Conservation (phyloP, 2,329 filamentous ascomycete species). For the Immersiporthe knoxdaviesiana region DNA sequence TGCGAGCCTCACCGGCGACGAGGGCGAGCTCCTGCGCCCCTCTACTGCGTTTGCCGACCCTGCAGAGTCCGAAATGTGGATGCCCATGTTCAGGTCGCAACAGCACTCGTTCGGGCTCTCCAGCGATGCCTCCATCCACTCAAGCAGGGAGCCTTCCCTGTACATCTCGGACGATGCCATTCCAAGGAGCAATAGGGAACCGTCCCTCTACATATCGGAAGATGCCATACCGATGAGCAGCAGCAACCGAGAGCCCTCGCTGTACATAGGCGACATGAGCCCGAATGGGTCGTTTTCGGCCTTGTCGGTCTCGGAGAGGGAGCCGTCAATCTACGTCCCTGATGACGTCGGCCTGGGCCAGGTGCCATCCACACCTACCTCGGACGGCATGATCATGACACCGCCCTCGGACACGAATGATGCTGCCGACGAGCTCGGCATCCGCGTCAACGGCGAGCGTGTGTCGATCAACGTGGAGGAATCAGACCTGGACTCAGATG, state of each 20-base stretch:
- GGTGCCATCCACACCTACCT: constrained; percentile 32
- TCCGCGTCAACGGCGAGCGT: constrained; percentile 17
- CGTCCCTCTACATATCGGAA: constrained; percentile 15
- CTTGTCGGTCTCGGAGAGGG: constrained; percentile 45
- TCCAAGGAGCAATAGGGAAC: constrained; percentile 23
- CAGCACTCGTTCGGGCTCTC: constrained; percentile 61
- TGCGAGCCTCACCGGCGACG: constrained; percentile 42
- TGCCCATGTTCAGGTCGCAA: constrained; percentile 48
- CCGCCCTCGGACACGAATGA: constrained; percentile 33
- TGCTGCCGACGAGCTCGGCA: constrained; percentile 25
- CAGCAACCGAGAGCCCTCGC: constrained; percentile 28
- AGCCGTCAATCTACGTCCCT: constrained; percentile 64
- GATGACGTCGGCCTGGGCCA: constrained; percentile 58
- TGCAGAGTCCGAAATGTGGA: constrained; percentile 21
- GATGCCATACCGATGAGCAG: constrained; percentile 26
- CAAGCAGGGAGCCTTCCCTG: constrained; percentile 40
- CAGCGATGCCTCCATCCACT: constrained; percentile 63
- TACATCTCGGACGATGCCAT: constrained; percentile 26
- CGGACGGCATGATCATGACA: constrained; percentile 54
- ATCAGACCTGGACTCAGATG: constrained; percentile 26
- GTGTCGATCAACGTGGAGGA: constrained; percentile 27
- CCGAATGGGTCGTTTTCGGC: constrained; percentile 35
- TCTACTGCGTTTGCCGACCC: constrained; percentile 64
- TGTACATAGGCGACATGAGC: constrained; percentile 48
- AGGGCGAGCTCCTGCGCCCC: constrained; percentile 53